Conservation (phyloP, 2,329 filamentous ascomycete genomes). For the Colletotrichum tamarilloi region DNA sequence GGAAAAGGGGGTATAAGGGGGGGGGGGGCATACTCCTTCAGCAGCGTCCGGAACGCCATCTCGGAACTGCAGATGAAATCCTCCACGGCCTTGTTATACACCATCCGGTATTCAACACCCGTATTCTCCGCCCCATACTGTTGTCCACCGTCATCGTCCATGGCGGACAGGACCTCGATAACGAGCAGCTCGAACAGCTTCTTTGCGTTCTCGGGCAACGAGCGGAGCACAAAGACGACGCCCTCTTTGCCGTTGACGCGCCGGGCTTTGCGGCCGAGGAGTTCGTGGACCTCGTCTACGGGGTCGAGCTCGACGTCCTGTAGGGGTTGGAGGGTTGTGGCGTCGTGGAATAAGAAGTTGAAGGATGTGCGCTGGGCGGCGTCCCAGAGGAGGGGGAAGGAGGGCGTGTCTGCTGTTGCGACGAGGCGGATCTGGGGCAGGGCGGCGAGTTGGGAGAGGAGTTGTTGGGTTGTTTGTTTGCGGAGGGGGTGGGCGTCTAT, state of each 20-base stretch:
- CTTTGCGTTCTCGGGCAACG: constrained; percentile 90
- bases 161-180: constrained; percentile 81
- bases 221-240: constrained; percentile 89
- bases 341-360: constrained; percentile 92
- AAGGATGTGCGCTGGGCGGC: constrained; percentile 83
- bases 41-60: constrained; percentile 90
- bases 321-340: constrained; percentile 86
- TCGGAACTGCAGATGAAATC: constrained; percentile 98
- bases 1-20: no score
- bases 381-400: constrained; percentile 91
- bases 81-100: constrained; percentile 96
- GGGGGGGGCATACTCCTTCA: constrained; percentile 81
- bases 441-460: constrained; percentile 80
- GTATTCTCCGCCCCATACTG: constrained; percentile 61
- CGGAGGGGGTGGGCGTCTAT: constrained; percentile 85
- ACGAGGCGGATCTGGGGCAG: constrained; percentile 79
- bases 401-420: constrained; percentile 87
- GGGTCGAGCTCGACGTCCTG: constrained; percentile 76
- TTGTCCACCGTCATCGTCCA: constrained; percentile 67
- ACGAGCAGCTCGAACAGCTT: constrained; percentile 88
- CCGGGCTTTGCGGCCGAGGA: constrained; percentile 83
- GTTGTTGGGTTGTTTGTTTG: constrained; percentile 73
- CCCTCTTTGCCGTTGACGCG: constrained; percentile 90
- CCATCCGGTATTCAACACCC: constrained; percentile 87
- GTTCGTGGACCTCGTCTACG: constrained; percentile 89